phyloP scores from a whole-genome alignment of 805 yeast genomes.

The Saccharomycopsis sp. region DNA sequence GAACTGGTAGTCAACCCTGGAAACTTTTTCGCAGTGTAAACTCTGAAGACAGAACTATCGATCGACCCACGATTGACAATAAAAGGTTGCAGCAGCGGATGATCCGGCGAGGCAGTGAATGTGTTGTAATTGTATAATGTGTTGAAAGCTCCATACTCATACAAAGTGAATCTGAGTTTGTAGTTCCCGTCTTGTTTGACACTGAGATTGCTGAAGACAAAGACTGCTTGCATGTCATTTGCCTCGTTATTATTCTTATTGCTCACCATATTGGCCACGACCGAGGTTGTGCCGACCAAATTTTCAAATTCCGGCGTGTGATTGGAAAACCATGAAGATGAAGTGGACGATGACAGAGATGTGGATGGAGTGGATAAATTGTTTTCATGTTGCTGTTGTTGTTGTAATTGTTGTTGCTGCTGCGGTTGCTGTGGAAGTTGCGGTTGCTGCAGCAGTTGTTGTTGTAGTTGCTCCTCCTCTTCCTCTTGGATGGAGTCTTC shows the following conservation, averaged over 20 bases:
- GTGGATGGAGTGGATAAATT: not conserved
- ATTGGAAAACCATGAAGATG: too few species aligned
- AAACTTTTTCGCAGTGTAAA: constrained; percentile 35
- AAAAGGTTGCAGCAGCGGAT: not conserved
- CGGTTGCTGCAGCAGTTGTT: not conserved
- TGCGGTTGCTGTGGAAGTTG: too few species aligned
- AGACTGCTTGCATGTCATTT: constrained; percentile 17
- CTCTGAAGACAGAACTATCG: constrained; percentile 30
- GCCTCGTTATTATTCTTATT: constrained; percentile 12
- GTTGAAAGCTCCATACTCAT: constrained; percentile 15
- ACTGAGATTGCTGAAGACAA: constrained; percentile 20
- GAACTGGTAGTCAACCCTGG: constrained; percentile 37
- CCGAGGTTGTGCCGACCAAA: constrained; percentile 20
- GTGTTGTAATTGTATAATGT: constrained; percentile 3
- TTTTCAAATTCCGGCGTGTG: constrained; percentile 12
- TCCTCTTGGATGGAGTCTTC: not conserved
- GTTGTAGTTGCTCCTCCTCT: not conserved
- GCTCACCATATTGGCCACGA: constrained; percentile 20
- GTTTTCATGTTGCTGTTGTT: constrained; percentile 1
- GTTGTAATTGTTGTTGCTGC: too few species aligned
- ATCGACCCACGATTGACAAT: constrained; percentile 23
- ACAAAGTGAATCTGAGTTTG: constrained; percentile 17
- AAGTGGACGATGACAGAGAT: too few species aligned
- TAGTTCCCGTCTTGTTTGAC: constrained; percentile 21
- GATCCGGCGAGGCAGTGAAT: constrained; percentile 1